These are phyloP conservation scores for Marsdenia floribunda DNA, from an alignment of 257 asterid species.

Conservation along the genomic window DNA sequence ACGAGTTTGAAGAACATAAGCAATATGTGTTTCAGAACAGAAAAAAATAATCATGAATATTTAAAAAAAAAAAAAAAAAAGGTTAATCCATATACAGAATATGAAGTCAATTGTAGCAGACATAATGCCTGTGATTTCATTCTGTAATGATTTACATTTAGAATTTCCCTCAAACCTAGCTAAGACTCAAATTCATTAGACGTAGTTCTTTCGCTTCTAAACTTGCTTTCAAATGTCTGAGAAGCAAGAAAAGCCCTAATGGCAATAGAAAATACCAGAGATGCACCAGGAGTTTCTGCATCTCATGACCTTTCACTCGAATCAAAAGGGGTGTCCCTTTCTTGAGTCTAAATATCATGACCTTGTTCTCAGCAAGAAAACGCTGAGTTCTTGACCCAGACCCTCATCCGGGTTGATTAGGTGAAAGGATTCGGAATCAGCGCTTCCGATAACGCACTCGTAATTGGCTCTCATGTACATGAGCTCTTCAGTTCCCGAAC, in stretches of 20 bases:
- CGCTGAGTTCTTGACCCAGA: slow-evolving; percentile 86
- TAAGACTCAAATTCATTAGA: not conserved
- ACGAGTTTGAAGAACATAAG: not conserved
- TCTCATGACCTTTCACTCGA: not conserved
- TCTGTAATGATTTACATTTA: slow-evolving; percentile 4
- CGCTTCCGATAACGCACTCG: slow-evolving; percentile 74
- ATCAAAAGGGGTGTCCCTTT: not conserved
- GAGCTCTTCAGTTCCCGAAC: slow-evolving; percentile 52
- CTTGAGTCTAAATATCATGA: slow-evolving; percentile 16
- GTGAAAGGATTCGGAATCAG: slow-evolving; percentile 89
- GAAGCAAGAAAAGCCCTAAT: not conserved
- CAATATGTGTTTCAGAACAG: not conserved
- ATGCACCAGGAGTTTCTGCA: not conserved
- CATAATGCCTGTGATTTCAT: not conserved
- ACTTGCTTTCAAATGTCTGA: not conserved
- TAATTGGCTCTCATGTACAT: slow-evolving; percentile 96
- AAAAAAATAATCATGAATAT: not conserved
- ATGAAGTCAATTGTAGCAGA: slow-evolving; percentile 1
- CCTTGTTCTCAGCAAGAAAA: slow-evolving; percentile 78
- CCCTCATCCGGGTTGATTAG: slow-evolving; percentile 80
- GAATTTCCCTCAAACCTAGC: not conserved
- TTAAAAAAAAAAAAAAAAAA: not conserved
- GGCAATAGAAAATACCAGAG: not conserved
- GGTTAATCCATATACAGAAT: not conserved
- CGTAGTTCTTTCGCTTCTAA: not conserved